Evolutionary conservation across 2,329 filamentous ascomycete genomes (phyloP), one percentile per base, ranked within the genome.

Genomic region (Phyllosticta paracitricarpa): DNA sequence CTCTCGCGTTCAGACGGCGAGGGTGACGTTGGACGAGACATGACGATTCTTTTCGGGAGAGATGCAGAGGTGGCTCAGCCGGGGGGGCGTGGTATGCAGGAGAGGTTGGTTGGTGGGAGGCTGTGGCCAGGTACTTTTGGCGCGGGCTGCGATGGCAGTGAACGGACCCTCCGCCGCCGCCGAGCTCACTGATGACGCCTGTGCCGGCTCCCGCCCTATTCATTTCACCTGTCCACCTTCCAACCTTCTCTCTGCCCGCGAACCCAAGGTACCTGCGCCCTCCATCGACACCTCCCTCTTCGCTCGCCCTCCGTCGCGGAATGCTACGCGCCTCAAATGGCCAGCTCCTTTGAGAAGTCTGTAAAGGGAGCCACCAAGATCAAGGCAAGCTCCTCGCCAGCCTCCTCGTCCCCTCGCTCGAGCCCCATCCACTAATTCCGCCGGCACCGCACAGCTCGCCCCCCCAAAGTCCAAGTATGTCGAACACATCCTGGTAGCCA

Each of bases 391-490:
- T 55, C 52, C 58, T 33, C 33, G 51, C 57, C 28, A 30, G 28
- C 55, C 57, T 57, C 61, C 56, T 55, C 51, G 56, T 56, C 57
- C 57, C 48, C 60, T 48, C 58, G 53, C 62, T 40, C 55, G 48
- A 26, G 58, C 54, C 26, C 67, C 66, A 68, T 65, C 51, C 59
- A 56, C 68, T 68, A 62, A 69, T 63, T 60, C 54, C 57, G 62
- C 63, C 30, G 59, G 57, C 48, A 33, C 53, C 25, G 57, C 62
- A 56, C 71, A 95, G 90, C 89, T 92, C 77, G 94, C 94, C 67
- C 90, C 94, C 64, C 94, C 94, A 58, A 99, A 99, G 79, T 94
- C 93, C 61, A 99, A 99, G 78, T 99, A 97, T 79, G 95, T 99
- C 79, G 94, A 99, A 76, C 91, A 97, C 73, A 97, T 99, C 72